A percentile compares a stretch with the other conserved stretches of the same genome.
Evolutionary conservation across 768 basidiomycete genomes (phyloP).

Genomic region (Leccinellum albellum): DNA sequence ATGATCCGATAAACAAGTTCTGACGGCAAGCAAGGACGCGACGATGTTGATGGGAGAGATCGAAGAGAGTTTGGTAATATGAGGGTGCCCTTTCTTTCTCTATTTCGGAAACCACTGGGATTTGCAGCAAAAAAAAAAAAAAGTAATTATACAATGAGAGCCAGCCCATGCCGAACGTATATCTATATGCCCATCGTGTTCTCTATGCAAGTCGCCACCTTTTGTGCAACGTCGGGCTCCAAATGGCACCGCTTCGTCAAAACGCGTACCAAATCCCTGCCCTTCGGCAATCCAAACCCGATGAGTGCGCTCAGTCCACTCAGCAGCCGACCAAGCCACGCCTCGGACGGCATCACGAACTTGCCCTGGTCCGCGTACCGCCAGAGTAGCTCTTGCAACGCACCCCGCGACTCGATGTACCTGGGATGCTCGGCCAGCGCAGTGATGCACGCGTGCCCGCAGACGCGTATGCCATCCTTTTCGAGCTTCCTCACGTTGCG

Average conservation of each 20-base stretch:
- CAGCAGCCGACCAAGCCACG: slow-evolving; percentile 19
- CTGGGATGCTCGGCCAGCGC: slow-evolving; percentile 19
- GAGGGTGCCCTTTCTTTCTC: slow-evolving; percentile 12
- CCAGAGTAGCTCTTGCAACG: slow-evolving; percentile 20
- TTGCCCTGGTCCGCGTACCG: slow-evolving; percentile 22
- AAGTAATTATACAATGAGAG: neutral
- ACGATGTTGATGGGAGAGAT: slow-evolving; percentile 92
- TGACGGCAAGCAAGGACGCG: slow-evolving; percentile 90
- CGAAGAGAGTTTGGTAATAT: slow-evolving; percentile 56
- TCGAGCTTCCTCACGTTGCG: slow-evolving; percentile 23
- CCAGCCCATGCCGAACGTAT: neutral
- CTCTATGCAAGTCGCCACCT: slow-evolving; percentile 24
- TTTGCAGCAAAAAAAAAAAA: neutral
- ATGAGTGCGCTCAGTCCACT: slow-evolving; percentile 16
- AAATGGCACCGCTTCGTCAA: slow-evolving; percentile 25
- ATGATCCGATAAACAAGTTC: slow-evolving; percentile 44
- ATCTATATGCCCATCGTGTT: slow-evolving; percentile 4
- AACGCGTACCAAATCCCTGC: slow-evolving; percentile 18
- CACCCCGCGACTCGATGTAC: slow-evolving; percentile 17
- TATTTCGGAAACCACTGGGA: neutral
- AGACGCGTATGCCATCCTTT: slow-evolving; percentile 15
- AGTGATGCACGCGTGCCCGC: slow-evolving; percentile 30
- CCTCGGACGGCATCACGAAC: slow-evolving; percentile 22
- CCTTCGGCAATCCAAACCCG: slow-evolving; percentile 17
- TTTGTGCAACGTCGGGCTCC: slow-evolving; percentile 21